Percentiles rank a stretch among this genome's conserved stretches.
Conservation (phyloP, 257 asterid genomes). For the Cordia subcordata region DNA sequence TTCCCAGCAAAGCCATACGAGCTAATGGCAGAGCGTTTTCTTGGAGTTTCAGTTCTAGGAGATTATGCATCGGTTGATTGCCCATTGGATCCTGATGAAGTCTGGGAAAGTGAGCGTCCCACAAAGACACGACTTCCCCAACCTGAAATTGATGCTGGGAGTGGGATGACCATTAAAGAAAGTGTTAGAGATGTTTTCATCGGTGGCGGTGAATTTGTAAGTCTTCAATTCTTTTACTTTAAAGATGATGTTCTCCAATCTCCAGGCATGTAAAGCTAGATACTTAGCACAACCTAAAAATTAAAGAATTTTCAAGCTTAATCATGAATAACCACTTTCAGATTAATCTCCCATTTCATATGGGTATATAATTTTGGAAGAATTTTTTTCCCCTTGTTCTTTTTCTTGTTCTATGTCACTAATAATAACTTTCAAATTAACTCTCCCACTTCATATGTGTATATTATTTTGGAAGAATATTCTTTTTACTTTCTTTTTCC, state of each 20-base stretch:
- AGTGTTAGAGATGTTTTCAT: conserved; percentile 81
- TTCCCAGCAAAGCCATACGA: conserved; percentile 99
- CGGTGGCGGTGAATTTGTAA: conserved; percentile 91
- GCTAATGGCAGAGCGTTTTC: conserved; percentile 76
- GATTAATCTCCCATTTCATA: too few relatives aligned
- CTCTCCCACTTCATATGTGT: too few relatives aligned
- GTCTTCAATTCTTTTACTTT: conserved; percentile 27
- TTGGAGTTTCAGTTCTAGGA: conserved; percentile 93
- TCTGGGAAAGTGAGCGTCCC: conserved; percentile 95
- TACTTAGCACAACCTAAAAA: background rate
- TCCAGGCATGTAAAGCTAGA: background rate
- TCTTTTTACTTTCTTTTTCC: too few relatives aligned
- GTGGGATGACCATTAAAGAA: conserved; percentile 85
- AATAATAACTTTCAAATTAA: too few relatives aligned
- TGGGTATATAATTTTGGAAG: too few relatives aligned
- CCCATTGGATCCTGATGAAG: conserved; percentile 93
- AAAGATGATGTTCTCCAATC: background rate
- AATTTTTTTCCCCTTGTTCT: too few relatives aligned
- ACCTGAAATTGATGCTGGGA: conserved; percentile 49
- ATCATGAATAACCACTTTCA: too few relatives aligned
- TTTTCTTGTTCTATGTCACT: too few relatives aligned
- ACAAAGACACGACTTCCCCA: conserved; percentile 88
- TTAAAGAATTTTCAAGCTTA: too few relatives aligned
- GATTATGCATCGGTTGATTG: conserved; percentile 93
- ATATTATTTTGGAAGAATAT: too few relatives aligned